These are phyloP conservation scores for Venturia aucupariae DNA, from an alignment of 2,329 filamentous ascomycete genomes.

Conservation along the genomic window DNA sequence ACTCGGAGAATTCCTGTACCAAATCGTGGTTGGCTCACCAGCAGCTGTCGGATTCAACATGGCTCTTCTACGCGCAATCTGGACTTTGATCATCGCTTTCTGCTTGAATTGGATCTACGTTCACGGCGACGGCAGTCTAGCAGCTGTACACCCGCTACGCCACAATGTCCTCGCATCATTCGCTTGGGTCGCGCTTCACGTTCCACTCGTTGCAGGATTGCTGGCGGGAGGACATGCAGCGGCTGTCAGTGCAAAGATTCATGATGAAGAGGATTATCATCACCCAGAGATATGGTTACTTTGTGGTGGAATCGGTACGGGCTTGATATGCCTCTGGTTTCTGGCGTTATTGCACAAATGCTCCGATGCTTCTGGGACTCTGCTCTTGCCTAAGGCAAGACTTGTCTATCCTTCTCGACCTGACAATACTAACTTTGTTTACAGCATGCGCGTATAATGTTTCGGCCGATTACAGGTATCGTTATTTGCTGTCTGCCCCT, in stretches of 20 bases:
- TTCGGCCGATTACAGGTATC: conserved; percentile 2
- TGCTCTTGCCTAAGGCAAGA: conserved; percentile 5
- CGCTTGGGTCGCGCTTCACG: conserved; percentile 7
- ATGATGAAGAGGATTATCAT: conserved; percentile 8
- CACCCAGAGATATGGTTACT: conserved; percentile 9
- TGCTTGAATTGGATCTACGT: conserved; percentile 44
- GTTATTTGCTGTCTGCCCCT: conserved; percentile 10
- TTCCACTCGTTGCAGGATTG: conserved; percentile 6
- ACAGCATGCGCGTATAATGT: conserved; percentile 1
- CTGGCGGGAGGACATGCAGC: conserved; percentile 12
- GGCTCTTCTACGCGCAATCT: conserved; percentile 37
- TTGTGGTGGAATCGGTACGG: conserved; percentile 3
- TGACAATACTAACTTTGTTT: not conserved
- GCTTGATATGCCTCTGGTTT: conserved; percentile 10
- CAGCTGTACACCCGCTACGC: conserved; percentile 3
- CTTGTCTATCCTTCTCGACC: too few relatives aligned
- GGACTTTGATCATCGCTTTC: conserved; percentile 41
- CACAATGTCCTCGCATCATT: conserved; percentile 5
- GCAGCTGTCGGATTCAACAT: conserved; percentile 37
- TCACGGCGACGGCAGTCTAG: conserved; percentile 33
- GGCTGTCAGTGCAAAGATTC: not conserved
- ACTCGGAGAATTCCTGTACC: conserved; percentile 42
- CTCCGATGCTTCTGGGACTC: conserved; percentile 2
- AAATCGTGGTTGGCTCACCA: conserved; percentile 39
- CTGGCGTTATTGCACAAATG: conserved; percentile 3